Base-by-base conservation (phyloP, 2,329 filamentous ascomycete genomes). In the Cladorrhinum sp. region DNA sequence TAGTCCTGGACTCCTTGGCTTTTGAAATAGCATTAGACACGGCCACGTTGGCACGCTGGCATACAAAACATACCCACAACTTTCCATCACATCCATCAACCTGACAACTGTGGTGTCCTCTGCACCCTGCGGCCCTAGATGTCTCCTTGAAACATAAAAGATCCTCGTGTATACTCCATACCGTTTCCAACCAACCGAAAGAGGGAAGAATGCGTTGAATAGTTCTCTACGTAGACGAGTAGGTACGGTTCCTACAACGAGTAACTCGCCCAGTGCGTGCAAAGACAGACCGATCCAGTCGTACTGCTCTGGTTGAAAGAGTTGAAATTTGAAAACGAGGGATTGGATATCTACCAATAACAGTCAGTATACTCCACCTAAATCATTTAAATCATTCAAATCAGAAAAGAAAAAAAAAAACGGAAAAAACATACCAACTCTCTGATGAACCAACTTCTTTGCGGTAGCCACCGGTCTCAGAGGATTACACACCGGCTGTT, bases 21-120 rank as follows among this genome's bases (percentile, higher is more conserved):
- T 20, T 8, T 27, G 32, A 18, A 53, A 53, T 27, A 53, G 16
- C 27, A 53, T 23, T 4, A 53, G 20, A 18, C 27, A 18, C 18
- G 50, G 50, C 50, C 50, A 53, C 12, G 50, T 53, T 27, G 23
- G 18, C 16, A 53, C 23, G 22, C 50, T 53, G n/a, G 50, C 50
- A 23, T 53, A 53, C 50, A 53, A 23, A n/a, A 32, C n/a, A n/a
- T 32, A 53, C 27, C 50, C 32, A 10, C 32, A 27, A 27, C 50
- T 24, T 9, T 53, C 50, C n/a, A 53, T 22, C 10, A 53, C n/a
- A 10, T 22, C 50, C 50, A 53, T 12, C 50, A 53, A 53, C 27
- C 50, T 53, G 27, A 53, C 50, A 18, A 53, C 27, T 13, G 50
- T 53, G 13, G 29, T 23, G 16, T 53, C 50, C 27, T 53, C 50